A percentile compares a stretch with the other conserved stretches of the same genome.
Evolutionary conservation across 768 basidiomycete species (phyloP).

Genomic region (Zangia roseola): DNA sequence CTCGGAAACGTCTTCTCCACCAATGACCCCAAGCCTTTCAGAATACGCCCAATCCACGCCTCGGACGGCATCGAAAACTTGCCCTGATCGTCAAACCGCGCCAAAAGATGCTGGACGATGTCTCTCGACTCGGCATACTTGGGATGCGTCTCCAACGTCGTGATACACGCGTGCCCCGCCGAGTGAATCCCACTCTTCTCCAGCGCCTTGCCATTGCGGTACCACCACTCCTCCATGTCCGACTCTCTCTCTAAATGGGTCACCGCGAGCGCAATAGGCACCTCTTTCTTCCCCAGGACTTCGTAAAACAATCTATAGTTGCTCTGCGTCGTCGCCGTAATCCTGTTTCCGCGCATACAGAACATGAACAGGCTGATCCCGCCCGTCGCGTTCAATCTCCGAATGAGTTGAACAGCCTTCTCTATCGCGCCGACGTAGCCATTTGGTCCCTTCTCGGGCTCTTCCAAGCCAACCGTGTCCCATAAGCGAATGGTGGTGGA

Average conservation of each 20-base stretch:
- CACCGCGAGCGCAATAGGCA: slow-evolving; percentile 39
- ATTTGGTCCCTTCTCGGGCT: slow-evolving; percentile 20
- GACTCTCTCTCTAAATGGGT: slow-evolving; percentile 38
- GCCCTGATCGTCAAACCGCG: slow-evolving; percentile 24
- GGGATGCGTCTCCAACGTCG: slow-evolving; percentile 21
- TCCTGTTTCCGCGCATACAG: slow-evolving; percentile 39
- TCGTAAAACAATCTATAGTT: slow-evolving; percentile 26
- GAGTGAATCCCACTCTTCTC: slow-evolving; percentile 21
- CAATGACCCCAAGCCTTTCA: slow-evolving; percentile 24
- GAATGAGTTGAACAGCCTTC: slow-evolving; percentile 34
- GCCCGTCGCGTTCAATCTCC: slow-evolving; percentile 25
- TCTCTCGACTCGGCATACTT: slow-evolving; percentile 33
- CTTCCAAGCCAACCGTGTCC: slow-evolving; percentile 36
- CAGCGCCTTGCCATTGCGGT: slow-evolving; percentile 20
- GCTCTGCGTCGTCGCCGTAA: slow-evolving; percentile 27
- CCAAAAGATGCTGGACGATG: slow-evolving; percentile 19
- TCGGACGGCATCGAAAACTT: slow-evolving; percentile 32
- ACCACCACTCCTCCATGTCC: slow-evolving; percentile 37
- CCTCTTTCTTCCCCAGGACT: slow-evolving; percentile 30
- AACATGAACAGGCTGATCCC: slow-evolving; percentile 43
- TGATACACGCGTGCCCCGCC: slow-evolving; percentile 33
- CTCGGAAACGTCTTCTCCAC: slow-evolving; percentile 18
- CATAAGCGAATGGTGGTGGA: slow-evolving; percentile 25
- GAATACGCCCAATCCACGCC: slow-evolving; percentile 24
- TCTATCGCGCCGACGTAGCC: slow-evolving; percentile 28